These are phyloP conservation scores for Cercospora canescens DNA, from an alignment of 2,329 filamentous ascomycete genomes.

Conservation along the genomic window DNA sequence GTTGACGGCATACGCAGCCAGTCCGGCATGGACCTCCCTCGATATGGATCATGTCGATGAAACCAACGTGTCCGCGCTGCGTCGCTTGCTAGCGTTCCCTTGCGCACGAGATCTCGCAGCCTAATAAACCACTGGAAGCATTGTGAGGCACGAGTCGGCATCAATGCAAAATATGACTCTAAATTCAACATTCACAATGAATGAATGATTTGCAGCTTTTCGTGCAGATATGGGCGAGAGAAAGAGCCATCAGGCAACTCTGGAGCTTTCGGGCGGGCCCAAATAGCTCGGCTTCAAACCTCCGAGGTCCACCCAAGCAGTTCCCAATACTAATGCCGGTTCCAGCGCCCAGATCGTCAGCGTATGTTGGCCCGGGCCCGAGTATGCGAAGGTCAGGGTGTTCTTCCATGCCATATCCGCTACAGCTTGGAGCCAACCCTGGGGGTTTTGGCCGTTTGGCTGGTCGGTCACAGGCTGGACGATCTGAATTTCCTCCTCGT, in stretches of 20 bases:
- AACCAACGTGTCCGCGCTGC: no score
- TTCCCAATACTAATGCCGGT: neutral
- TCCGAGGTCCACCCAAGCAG: conserved; percentile 1
- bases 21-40: no score
- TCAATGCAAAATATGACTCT: no score
- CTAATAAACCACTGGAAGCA: no score
- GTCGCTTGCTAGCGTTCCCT: no score
- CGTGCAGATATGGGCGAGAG: neutral
- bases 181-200: neutral
- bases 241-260: neutral
- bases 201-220: neutral
- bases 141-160: no score
- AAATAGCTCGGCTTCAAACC: conserved; percentile 4
- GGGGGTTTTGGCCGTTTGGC: neutral
- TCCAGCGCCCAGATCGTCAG: neutral
- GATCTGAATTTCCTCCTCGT: conserved; percentile 27
- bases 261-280: conserved; percentile 1
- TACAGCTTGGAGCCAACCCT: neutral
- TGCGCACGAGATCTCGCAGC: no score
- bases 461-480: conserved; percentile 28
- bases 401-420: conserved; percentile 6
- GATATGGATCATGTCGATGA: no score
- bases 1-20: no score
- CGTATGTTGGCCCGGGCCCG: neutral
- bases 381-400: neutral